Evolutionary conservation across 192 early-diverging fungal genomes (phyloP).

Genomic region (Backusella parvicylindrica): DNA sequence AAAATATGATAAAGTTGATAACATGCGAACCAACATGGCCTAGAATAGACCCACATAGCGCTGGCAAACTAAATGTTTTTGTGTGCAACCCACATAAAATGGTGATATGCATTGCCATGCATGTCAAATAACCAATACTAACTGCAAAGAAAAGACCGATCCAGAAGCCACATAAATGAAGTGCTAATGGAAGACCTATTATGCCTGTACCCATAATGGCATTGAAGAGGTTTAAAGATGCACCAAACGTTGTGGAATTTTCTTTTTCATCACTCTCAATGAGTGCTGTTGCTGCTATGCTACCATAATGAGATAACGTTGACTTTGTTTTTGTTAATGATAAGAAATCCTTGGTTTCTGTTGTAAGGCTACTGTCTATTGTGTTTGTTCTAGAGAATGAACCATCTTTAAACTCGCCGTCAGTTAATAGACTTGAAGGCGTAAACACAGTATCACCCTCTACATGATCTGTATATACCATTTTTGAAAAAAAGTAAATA

Average conservation of each 20-base stretch:
- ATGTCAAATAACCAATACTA: slow-evolving; percentile 44
- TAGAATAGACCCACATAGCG: slow-evolving; percentile 40
- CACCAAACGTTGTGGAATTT: not conserved
- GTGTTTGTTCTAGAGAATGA: not conserved
- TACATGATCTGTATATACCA: not conserved
- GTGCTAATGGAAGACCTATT: slow-evolving; percentile 59
- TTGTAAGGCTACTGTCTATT: not conserved
- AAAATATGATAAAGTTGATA: slow-evolving; percentile 51
- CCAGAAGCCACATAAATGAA: slow-evolving; percentile 61
- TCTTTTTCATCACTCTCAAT: not conserved
- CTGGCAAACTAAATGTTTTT: slow-evolving; percentile 48
- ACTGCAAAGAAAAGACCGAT: slow-evolving; percentile 46
- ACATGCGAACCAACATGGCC: slow-evolving; percentile 48
- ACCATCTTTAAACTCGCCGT: not conserved
- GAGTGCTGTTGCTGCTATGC: not conserved
- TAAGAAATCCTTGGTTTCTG: not conserved
- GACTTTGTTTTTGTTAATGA: not conserved
- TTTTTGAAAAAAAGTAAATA: not conserved
- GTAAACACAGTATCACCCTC: not conserved
- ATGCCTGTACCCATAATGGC: slow-evolving; percentile 69
- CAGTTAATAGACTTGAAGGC: not conserved
- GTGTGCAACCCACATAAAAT: slow-evolving; percentile 50
- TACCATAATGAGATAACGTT: not conserved
- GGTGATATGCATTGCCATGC: slow-evolving; percentile 51
- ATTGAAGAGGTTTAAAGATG: slow-evolving; percentile 59